Evolutionary conservation across 331 rosid genomes (phyloP).

Genomic region (Quercus lobata): DNA sequence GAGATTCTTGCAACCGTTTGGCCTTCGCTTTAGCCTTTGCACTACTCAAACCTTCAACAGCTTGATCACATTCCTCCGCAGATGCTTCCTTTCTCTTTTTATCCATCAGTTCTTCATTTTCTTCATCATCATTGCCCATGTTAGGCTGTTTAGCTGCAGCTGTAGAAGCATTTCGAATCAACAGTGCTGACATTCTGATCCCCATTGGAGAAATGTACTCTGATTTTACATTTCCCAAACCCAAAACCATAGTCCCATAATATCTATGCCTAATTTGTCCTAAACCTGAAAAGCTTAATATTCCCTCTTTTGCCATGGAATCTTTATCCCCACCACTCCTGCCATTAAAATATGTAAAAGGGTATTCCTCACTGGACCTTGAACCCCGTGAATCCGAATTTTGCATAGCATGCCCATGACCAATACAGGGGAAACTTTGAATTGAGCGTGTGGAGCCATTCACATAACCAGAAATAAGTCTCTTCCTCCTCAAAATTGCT

Average conservation of each 20-base stretch:
- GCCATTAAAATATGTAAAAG: slow-evolving; percentile 6
- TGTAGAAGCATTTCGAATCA: slow-evolving; percentile 38
- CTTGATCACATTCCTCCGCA: slow-evolving; percentile 93
- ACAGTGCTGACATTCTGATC: slow-evolving; percentile 40
- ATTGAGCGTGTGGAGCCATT: slow-evolving; percentile 23
- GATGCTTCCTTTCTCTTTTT: slow-evolving; percentile 77
- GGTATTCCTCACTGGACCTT: background rate
- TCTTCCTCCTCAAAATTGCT: slow-evolving; percentile 53
- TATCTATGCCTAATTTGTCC: slow-evolving; percentile 19
- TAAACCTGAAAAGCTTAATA: slow-evolving; percentile 18
- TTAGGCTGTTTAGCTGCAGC: slow-evolving; percentile 47
- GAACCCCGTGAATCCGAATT: slow-evolving; percentile 23
- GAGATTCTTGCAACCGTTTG: slow-evolving; percentile 56
- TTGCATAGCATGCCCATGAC: slow-evolving; percentile 18
- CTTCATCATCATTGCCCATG: slow-evolving; percentile 26
- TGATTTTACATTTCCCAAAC: slow-evolving; percentile 19
- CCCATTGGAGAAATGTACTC: slow-evolving; percentile 20
- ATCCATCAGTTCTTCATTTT: slow-evolving; percentile 26
- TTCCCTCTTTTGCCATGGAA: slow-evolving; percentile 11
- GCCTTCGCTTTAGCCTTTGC: slow-evolving; percentile 91
- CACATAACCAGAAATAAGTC: slow-evolving; percentile 27
- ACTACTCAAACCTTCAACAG: slow-evolving; percentile 74
- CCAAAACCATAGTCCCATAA: background rate
- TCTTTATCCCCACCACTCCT: background rate
- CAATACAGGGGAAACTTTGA: slow-evolving; percentile 26